A percentile compares a stretch with the other conserved stretches of the same genome.
Evolutionary conservation across 108 stramenopile species (phyloP).

Genomic region (Stephanodiscus triporus): DNA sequence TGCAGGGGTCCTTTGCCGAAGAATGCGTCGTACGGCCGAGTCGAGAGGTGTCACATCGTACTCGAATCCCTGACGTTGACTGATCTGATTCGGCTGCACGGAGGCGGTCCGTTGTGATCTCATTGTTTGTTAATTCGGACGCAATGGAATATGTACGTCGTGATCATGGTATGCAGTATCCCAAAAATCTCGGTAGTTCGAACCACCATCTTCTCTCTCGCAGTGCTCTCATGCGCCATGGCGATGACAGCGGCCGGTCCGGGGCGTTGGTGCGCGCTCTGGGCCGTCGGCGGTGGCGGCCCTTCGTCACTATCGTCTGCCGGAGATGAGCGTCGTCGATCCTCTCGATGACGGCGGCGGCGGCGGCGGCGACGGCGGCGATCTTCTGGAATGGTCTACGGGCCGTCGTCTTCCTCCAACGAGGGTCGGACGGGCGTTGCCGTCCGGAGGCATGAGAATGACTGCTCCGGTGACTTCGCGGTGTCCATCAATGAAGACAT

Average conservation of each 20-base stretch:
- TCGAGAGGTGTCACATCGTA: not conserved
- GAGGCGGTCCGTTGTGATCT: not conserved
- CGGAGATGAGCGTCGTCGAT: slow-evolving; percentile 59
- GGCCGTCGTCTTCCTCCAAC: not conserved
- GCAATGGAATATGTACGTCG: no score
- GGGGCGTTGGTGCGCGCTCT: no score
- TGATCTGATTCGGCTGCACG: not conserved
- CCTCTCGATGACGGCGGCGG: slow-evolving; percentile 26
- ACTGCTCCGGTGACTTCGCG: slow-evolving; percentile 70
- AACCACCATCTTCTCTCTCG: no score
- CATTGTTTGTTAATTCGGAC: no score
- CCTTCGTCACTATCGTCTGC: slow-evolving; percentile 89
- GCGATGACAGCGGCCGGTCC: no score
- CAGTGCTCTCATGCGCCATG: no score
- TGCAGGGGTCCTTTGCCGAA: slow-evolving; percentile 30
- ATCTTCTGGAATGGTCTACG: not conserved
- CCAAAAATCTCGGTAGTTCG: no score
- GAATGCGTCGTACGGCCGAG: not conserved
- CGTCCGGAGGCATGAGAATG: slow-evolving; percentile 58
- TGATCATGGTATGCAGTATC: no score
- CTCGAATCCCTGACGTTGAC: not conserved
- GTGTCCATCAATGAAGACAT: slow-evolving; percentile 74
- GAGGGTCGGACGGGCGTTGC: slow-evolving; percentile 13
- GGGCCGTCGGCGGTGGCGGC: slow-evolving; percentile 93
- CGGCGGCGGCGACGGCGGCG: no score